Evolutionary conservation across 1,284 basidiomycete genomes (phyloP).

Genomic region (Trichosporon inkin): DNA sequence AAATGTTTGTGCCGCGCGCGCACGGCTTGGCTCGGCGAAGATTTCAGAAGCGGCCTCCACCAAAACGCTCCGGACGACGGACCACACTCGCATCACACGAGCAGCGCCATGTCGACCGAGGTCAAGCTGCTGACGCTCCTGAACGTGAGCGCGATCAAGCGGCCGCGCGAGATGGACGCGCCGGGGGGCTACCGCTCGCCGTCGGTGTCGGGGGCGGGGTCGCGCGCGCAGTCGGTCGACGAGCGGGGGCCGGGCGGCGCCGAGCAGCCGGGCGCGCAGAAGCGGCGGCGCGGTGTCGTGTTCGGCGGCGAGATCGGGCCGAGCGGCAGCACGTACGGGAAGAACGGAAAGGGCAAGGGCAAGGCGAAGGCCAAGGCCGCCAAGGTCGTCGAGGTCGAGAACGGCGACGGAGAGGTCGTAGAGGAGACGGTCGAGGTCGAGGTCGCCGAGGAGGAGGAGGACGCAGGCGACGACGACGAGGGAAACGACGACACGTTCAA

Average conservation of each 20-base stretch:
- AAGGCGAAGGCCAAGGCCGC: slow-evolving; percentile 13
- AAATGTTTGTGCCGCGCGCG: slow-evolving; percentile 4
- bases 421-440: slow-evolving; percentile 11
- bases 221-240: slow-evolving; percentile 3
- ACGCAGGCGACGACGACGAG: slow-evolving; percentile 25
- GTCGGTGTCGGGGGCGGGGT: neutral
- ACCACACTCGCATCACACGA: neutral
- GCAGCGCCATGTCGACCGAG: slow-evolving; percentile 51
- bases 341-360: slow-evolving; percentile 24
- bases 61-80: neutral
- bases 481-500: slow-evolving; percentile 44
- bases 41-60: slow-evolving; percentile 6
- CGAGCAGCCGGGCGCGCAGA: slow-evolving; percentile 16
- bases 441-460: slow-evolving; percentile 17
- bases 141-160: slow-evolving; percentile 77
- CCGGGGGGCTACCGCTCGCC: slow-evolving; percentile 49
- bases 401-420: slow-evolving; percentile 15
- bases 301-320: slow-evolving; percentile 49
- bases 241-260: too few species aligned
- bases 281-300: slow-evolving; percentile 41
- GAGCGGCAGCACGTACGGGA: slow-evolving; percentile 42
- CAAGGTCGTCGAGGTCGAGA: slow-evolving; percentile 21
- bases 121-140: slow-evolving; percentile 79
- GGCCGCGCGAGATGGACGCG: slow-evolving; percentile 51
- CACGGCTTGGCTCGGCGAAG: neutral